Conservation (phyloP, 225 moss, liverwort and hornwort genomes). For the Climacium dendroides region DNA sequence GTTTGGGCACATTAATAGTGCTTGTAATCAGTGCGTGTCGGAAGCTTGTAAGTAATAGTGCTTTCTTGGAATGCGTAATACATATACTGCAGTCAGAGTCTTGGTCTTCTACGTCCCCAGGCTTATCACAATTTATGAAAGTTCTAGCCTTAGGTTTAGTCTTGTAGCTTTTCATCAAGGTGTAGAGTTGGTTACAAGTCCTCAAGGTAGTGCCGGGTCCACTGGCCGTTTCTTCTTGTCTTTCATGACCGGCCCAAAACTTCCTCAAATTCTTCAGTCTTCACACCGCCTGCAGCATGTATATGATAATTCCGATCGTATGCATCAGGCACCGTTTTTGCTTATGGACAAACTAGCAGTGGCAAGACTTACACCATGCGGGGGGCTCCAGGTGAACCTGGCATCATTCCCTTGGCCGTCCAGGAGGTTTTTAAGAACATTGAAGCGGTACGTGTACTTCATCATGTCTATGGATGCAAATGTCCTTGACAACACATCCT, state of each 20-base stretch:
- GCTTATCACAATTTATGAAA: not conserved
- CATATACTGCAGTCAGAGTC: not conserved
- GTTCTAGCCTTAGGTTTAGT: not conserved
- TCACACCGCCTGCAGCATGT: not conserved
- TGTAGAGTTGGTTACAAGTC: not conserved
- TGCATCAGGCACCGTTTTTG: constrained; percentile 84
- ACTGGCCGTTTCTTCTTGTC: not conserved
- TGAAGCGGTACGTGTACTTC: constrained; percentile 34
- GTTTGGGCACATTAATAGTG: not conserved
- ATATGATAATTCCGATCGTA: not conserved
- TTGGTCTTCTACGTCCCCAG: not conserved
- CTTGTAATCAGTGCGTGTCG: not conserved
- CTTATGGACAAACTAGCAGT: constrained; percentile 97
- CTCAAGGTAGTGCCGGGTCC: not conserved
- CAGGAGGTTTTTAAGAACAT: constrained; percentile 75
- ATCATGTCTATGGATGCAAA: not conserved
- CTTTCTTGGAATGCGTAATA: not conserved
- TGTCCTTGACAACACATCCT: not conserved
- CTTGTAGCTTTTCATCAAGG: not conserved
- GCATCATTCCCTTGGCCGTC: constrained; percentile 81
- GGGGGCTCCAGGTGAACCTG: constrained; percentile 65
- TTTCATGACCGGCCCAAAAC: not conserved
- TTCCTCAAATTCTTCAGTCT: not conserved
- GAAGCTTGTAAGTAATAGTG: not conserved
- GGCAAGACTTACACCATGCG: constrained; percentile 98